A percentile compares a stretch with the other conserved stretches of the same genome.
Evolutionary conservation across 768 basidiomycete genomes (phyloP).

Genomic region (Lactifluus pinguis): DNA sequence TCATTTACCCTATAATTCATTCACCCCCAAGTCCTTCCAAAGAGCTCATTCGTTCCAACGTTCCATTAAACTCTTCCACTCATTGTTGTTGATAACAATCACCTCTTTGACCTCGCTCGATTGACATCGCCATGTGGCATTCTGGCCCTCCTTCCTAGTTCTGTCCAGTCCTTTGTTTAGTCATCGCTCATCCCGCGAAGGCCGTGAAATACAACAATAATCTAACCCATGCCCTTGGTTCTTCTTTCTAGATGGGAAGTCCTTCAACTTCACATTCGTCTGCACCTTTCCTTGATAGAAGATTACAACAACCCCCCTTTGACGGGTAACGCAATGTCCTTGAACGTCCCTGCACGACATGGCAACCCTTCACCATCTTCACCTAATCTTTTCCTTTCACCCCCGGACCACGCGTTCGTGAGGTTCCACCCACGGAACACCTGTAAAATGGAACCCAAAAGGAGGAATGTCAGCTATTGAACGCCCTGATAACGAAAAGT

Average conservation of each 20-base stretch:
- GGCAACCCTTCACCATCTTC: not conserved
- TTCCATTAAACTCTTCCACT: not conserved
- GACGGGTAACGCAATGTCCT: not conserved
- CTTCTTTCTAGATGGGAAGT: not conserved
- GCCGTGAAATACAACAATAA: not conserved
- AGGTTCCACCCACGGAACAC: slow-evolving; percentile 77
- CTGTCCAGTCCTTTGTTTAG: not conserved
- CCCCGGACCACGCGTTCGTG: slow-evolving; percentile 52
- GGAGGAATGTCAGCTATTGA: not conserved
- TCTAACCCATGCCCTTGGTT: not conserved
- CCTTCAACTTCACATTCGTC: not conserved
- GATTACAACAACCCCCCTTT: not conserved
- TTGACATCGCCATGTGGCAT: not conserved
- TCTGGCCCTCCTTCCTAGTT: not conserved
- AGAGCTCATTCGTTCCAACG: not conserved
- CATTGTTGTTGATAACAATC: not conserved
- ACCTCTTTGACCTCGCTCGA: not conserved
- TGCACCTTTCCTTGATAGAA: not conserved
- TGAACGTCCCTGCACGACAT: not conserved
- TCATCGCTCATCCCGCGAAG: slow-evolving; percentile 4
- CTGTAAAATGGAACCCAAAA: slow-evolving; percentile 21
- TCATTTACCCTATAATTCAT: not conserved
- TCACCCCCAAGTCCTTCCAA: not conserved
- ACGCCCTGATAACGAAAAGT: not conserved
- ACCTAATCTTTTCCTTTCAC: not conserved